Percentiles rank a stretch among this genome's conserved stretches.
Evolutionary conservation across 2,329 filamentous ascomycete genomes (phyloP).

Genomic region (Escovopsis sp.): DNA sequence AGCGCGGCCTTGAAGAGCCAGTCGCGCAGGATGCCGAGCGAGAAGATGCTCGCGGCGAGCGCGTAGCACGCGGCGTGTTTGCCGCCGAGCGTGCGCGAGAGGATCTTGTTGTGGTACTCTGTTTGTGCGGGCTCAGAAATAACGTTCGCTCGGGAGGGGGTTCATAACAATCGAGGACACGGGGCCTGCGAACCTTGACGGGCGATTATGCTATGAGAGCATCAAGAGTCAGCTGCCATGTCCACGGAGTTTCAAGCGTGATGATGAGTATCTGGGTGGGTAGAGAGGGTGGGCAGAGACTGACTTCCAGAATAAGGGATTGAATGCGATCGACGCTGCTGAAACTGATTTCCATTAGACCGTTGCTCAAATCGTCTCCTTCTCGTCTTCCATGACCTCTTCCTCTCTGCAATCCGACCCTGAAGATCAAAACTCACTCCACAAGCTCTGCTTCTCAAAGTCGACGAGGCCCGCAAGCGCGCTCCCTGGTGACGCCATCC

Average conservation of each 20-base stretch:
- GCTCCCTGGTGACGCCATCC: slow-evolving; percentile 21
- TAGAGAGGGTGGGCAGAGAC: slow-evolving; percentile 20
- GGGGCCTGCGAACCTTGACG: slow-evolving; percentile 47
- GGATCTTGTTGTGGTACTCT: slow-evolving; percentile 86
- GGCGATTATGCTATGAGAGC: slow-evolving; percentile 53
- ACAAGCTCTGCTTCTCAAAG: slow-evolving; percentile 50
- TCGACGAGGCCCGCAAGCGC: slow-evolving; percentile 40
- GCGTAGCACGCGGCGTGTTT: slow-evolving; percentile 75
- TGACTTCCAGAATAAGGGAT: slow-evolving; percentile 99
- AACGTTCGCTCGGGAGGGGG: too few species aligned
- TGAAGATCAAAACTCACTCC: slow-evolving; percentile 37
- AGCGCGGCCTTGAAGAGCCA: slow-evolving; percentile 76
- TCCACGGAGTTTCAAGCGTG: neutral
- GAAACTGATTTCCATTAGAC: slow-evolving; percentile 45
- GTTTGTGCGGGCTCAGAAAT: slow-evolving; percentile 5
- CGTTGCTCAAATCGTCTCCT: neutral
- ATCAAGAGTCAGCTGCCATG: too few species aligned
- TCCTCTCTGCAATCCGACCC: too few species aligned
- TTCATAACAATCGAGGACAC: too few species aligned
- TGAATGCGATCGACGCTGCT: slow-evolving; percentile 73
- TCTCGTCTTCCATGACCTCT: neutral
- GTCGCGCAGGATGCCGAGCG: slow-evolving; percentile 78
- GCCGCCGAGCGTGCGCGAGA: slow-evolving; percentile 76
- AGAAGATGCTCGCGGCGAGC: slow-evolving; percentile 81
- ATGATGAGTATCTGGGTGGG: slow-evolving; percentile 17